Evolutionary conservation across 495 filamentous ascomycete species (phyloP).

Genomic region (Sporormia fimetaria): DNA sequence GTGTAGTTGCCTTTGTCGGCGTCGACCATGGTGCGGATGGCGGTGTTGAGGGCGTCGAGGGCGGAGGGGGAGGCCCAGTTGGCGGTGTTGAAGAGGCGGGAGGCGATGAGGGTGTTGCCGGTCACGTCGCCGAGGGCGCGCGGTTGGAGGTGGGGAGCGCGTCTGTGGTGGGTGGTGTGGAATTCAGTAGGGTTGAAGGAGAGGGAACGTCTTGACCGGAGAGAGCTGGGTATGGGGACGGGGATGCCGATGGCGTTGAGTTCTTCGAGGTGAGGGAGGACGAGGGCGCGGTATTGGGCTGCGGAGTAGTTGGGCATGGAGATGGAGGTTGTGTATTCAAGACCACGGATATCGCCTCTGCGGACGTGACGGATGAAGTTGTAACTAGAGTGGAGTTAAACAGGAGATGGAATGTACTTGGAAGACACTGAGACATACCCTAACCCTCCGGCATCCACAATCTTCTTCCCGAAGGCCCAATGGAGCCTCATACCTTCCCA

Average conservation of each 20-base stretch:
- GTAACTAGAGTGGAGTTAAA: not conserved
- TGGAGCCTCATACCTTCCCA: slow-evolving; percentile 16
- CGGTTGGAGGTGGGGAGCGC: not conserved
- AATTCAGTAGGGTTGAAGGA: not conserved
- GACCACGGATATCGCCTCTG: not conserved
- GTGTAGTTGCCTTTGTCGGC: slow-evolving; percentile 11
- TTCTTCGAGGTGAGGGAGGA: slow-evolving; percentile 5
- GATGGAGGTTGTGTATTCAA: slow-evolving; percentile 12
- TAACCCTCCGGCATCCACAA: slow-evolving; percentile 13
- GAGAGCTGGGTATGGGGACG: not conserved
- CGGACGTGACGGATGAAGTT: slow-evolving; percentile 19
- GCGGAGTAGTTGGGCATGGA: slow-evolving; percentile 2
- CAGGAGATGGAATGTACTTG: not conserved
- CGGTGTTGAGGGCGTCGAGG: slow-evolving; percentile 1
- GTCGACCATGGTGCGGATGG: slow-evolving; percentile 12
- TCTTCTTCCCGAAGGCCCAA: not conserved
- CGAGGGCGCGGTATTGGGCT: not conserved
- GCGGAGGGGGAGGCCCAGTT: not conserved
- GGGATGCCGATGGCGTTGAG: slow-evolving; percentile 9
- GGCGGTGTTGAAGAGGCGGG: slow-evolving; percentile 9
- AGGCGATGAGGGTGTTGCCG: slow-evolving; percentile 12
- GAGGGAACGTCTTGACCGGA: not conserved
- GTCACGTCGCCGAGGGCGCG: slow-evolving; percentile 9
- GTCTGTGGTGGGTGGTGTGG: not conserved
- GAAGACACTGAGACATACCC: slow-evolving; percentile 1